A percentile compares a stretch with the other conserved stretches of the same genome.
Conservation (phyloP, 257 asterid genomes). For the Jacaranda copaia region DNA sequence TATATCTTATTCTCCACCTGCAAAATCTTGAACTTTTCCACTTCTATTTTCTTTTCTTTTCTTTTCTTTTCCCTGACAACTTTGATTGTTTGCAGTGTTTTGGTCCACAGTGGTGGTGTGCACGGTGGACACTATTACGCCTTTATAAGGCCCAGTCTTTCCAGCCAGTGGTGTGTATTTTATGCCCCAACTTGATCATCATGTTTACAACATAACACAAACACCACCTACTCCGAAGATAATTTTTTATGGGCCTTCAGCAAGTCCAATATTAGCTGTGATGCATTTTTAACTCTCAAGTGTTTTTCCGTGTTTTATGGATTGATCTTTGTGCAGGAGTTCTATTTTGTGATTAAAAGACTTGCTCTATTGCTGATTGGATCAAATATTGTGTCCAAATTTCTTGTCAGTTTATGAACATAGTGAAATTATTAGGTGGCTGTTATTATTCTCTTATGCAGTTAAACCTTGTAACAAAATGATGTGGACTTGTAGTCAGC, state of each 20-base stretch:
- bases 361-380: conserved; percentile 17
- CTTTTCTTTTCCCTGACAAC: neutral
- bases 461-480: conserved; percentile 18
- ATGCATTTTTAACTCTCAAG: conserved; percentile 7
- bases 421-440: neutral
- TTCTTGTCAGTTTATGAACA: conserved; percentile 16
- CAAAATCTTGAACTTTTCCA: conserved; percentile 19
- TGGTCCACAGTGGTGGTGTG: conserved; percentile 69
- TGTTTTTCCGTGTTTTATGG: conserved; percentile 6
- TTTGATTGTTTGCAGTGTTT: conserved; percentile 49
- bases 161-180: conserved; percentile 53
- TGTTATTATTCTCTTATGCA: conserved; percentile 12
- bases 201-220: conserved; percentile 17
- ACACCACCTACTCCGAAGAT: neutral
- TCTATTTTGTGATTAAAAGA: conserved; percentile 6
- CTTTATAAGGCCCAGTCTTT: conserved; percentile 55
- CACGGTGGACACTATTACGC: conserved; percentile 62
- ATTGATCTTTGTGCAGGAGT: conserved; percentile 16
- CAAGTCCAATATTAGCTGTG: conserved; percentile 24
- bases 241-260: conserved; percentile 28
- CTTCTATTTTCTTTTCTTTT: neutral
- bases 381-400: conserved; percentile 17
- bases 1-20: conserved; percentile 13
- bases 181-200: conserved; percentile 30
- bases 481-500: neutral